phyloP scores from a whole-genome alignment of 768 basidiomycete genomes.

The Tulasnella sp. region DNA sequence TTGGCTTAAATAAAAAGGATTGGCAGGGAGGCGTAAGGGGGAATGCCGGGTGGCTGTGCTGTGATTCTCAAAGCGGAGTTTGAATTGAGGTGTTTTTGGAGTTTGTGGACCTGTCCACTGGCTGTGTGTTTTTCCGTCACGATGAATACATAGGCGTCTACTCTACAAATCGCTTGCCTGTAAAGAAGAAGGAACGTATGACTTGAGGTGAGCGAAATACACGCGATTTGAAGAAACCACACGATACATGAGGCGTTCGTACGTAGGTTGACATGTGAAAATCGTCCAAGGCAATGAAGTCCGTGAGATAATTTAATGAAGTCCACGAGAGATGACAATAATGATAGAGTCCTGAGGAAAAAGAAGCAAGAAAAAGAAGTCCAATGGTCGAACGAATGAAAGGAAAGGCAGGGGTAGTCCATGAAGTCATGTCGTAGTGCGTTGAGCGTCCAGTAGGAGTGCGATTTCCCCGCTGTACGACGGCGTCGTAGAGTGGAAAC shows the following conservation, averaged over 20 bases:
- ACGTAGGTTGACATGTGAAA: neutral
- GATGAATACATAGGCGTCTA: no score
- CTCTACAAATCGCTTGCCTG: neutral
- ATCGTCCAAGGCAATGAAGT: neutral
- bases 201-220: neutral
- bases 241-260: neutral
- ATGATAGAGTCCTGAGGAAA: neutral
- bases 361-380: neutral
- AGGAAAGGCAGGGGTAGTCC: neutral
- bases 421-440: neutral
- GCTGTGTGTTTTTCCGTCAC: neutral
- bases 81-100: no score
- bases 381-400: no score
- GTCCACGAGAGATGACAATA: no score
- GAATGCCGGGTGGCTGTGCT: no score
- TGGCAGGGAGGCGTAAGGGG: no score
- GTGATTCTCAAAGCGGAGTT: no score
- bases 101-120: neutral
- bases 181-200: neutral
- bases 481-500: neutral
- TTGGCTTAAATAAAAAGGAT: neutral
- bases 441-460: neutral
- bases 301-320: neutral
- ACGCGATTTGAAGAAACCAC: neutral
- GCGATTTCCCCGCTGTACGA: neutral